phyloP scores from a whole-genome alignment of 176 grass and related monocot genomes.

The Carex scoparia region DNA sequence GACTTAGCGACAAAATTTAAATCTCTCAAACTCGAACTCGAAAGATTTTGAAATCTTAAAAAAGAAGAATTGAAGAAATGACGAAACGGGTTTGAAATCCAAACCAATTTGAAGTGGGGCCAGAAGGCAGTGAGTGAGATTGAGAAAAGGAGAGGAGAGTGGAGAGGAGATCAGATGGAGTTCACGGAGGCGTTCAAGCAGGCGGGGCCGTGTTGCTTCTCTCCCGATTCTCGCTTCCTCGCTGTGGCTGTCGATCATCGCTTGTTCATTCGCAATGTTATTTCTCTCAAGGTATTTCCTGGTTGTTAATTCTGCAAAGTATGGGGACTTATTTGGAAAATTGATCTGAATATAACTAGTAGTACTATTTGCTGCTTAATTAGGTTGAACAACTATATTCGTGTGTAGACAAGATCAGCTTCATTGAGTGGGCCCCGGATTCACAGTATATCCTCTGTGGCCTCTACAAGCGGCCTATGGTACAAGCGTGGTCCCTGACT shows the following conservation, averaged over 20 bases:
- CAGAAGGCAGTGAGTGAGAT: no score
- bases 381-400: slow-evolving; percentile 89
- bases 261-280: slow-evolving; percentile 68
- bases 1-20: no score
- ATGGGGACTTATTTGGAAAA: no score
- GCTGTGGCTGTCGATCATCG: slow-evolving; percentile 82
- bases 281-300: slow-evolving; percentile 58
- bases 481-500: slow-evolving; percentile 84
- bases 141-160: neutral
- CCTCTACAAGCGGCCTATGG: slow-evolving; percentile 89
- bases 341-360: no score
- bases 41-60: no score
- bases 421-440: slow-evolving; percentile 86
- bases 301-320: no score
- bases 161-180: slow-evolving; percentile 43
- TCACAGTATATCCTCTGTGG: slow-evolving; percentile 90
- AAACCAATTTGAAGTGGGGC: neutral
- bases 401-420: slow-evolving; percentile 93
- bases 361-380: neutral
- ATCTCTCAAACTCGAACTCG: no score
- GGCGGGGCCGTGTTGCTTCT: slow-evolving; percentile 85
- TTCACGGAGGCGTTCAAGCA: slow-evolving; percentile 90
- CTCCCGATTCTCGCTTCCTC: slow-evolving; percentile 64
- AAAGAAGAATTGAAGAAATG: no score
- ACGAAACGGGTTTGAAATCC: no score